A percentile compares a stretch with the other conserved stretches of the same genome.
phyloP scores from a whole-genome alignment of 2,329 filamentous ascomycete genomes.

The Cytospora piceae region DNA sequence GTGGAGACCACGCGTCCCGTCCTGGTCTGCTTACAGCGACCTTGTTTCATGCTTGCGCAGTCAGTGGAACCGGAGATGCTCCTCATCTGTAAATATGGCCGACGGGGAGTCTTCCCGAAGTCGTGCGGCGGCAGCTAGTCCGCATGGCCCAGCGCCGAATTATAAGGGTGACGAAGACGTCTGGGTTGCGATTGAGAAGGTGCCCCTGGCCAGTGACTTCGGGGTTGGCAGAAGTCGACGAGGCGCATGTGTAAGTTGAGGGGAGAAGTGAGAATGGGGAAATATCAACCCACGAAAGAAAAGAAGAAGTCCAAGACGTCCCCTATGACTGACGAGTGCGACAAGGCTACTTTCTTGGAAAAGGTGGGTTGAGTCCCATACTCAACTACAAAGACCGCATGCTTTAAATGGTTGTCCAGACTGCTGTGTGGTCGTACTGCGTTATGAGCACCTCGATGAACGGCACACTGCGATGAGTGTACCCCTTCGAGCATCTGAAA shows the following conservation, averaged over 20 bases:
- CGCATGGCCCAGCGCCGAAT: slow-evolving; percentile 76
- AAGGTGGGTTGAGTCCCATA: background rate
- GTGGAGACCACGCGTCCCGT: slow-evolving; percentile 40
- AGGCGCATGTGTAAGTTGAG: background rate
- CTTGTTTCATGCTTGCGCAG: slow-evolving; percentile 66
- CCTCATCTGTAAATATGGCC: slow-evolving; percentile 81
- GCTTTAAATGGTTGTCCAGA: background rate
- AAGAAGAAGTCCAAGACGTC: background rate
- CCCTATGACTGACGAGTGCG: background rate
- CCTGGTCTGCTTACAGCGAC: slow-evolving; percentile 57
- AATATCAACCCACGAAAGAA: background rate
- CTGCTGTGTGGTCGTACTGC: background rate
- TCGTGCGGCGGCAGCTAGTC: slow-evolving; percentile 73
- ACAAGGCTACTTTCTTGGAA: background rate
- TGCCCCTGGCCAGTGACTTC: background rate
- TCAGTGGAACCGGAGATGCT: slow-evolving; percentile 82
- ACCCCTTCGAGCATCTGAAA: too few relatives aligned
- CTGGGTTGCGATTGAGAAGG: slow-evolving; percentile 28
- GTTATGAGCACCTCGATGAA: background rate
- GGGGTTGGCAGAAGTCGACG: background rate
- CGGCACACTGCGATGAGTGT: too few relatives aligned
- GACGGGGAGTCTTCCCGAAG: slow-evolving; percentile 74
- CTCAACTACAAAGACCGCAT: too few relatives aligned
- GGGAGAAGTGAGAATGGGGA: background rate
- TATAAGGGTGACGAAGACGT: slow-evolving; percentile 69